These are phyloP conservation scores for Malus hybrid DNA, from an alignment of 331 rosid genomes.

Conservation along the genomic window DNA sequence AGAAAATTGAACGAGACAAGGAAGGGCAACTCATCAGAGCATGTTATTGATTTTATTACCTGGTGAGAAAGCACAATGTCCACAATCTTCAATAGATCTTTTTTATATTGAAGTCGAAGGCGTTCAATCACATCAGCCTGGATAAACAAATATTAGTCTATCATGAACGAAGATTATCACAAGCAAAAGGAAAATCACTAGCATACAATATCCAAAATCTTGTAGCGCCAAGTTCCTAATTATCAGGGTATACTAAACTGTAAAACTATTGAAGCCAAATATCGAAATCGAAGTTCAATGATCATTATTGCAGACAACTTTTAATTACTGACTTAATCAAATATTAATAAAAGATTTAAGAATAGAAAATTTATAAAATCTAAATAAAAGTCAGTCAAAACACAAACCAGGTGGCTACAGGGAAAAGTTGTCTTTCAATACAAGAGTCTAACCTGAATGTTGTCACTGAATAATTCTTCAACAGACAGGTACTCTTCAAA, in stretches of 20 bases:
- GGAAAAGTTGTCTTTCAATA: neutral
- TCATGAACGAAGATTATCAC: slow-evolving; percentile 8
- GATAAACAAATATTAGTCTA: slow-evolving; percentile 7
- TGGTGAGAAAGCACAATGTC: slow-evolving; percentile 98
- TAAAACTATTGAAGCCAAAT: neutral
- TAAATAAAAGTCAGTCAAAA: neutral
- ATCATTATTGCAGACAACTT: too few species aligned
- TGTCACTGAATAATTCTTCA: slow-evolving; percentile 95
- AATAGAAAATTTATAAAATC: neutral
- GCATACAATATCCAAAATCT: neutral
- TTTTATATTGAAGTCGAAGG: slow-evolving; percentile 85
- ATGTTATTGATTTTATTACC: slow-evolving; percentile 35
- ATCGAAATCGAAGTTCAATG: too few species aligned
- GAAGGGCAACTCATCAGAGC: slow-evolving; percentile 16
- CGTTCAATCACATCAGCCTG: slow-evolving; percentile 99
- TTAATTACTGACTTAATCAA: too few species aligned
- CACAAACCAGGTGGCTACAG: neutral
- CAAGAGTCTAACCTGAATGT: slow-evolving; percentile 60
- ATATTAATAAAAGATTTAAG: too few species aligned
- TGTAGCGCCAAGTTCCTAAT: slow-evolving; percentile 6
- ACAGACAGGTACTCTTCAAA: slow-evolving; percentile 85
- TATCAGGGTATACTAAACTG: neutral
- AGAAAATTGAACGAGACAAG: slow-evolving; percentile 7
- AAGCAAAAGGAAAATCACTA: slow-evolving; percentile 15
- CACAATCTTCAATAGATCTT: slow-evolving; percentile 81